phyloP scores from a whole-genome alignment of 345 rosid species.

The Gossypioides kirkii region DNA sequence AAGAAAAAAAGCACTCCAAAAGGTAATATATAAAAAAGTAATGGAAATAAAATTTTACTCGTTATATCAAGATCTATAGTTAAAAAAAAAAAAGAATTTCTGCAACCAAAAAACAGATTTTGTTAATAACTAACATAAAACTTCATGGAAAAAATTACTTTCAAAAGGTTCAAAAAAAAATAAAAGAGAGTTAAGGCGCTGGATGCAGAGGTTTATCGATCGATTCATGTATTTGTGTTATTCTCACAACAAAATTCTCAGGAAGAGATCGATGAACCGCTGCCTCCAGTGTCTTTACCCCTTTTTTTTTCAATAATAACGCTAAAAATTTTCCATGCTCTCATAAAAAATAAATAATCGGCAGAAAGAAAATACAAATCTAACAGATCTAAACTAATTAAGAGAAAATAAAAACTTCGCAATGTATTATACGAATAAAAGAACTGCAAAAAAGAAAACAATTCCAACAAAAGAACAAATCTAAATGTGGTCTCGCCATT shows the following conservation, averaged over 20 bases:
- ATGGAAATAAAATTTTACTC: not conserved
- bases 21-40: not conserved
- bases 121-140: not conserved
- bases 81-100: not conserved
- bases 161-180: not conserved
- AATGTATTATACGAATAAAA: not conserved
- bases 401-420: not conserved
- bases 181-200: constrained; percentile 36
- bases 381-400: constrained; percentile 1
- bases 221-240: constrained; percentile 51
- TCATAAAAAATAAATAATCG: not conserved
- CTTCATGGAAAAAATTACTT: not conserved
- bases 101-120: constrained; percentile 3
- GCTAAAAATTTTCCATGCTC: not conserved
- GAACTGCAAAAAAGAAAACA: not conserved
- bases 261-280: constrained; percentile 99
- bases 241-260: constrained; percentile 35
- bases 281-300: constrained; percentile 83
- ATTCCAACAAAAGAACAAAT: not conserved
- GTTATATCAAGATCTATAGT: not conserved
- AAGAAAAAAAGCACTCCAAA: not conserved
- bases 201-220: constrained; percentile 99
- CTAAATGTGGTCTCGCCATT: constrained; percentile 21
- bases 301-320: not conserved
- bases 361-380: not conserved